Evolutionary conservation across 2,329 filamentous ascomycete species (phyloP).

Genomic region (Pseudomassariella vexata): DNA sequence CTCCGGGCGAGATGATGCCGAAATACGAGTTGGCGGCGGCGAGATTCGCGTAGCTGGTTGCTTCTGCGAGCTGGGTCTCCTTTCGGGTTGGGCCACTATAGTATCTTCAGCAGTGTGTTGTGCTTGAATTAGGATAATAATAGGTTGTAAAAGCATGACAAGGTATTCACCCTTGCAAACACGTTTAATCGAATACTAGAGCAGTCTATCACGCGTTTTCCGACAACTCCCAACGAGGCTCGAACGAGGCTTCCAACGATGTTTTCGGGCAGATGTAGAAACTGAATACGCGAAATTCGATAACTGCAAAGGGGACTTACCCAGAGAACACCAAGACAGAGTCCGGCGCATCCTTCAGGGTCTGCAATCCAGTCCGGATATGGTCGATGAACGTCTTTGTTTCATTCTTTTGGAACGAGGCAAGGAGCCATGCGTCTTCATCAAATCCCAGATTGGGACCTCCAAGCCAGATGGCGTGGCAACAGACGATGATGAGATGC

Average conservation of each 20-base stretch:
- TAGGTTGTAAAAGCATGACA: no score
- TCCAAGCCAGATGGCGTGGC: slow-evolving; percentile 72
- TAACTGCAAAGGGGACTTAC: slow-evolving; percentile 36
- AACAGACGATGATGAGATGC: slow-evolving; percentile 74
- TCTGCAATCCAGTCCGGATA: slow-evolving; percentile 56
- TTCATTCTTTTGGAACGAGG: slow-evolving; percentile 72
- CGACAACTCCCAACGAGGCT: no score
- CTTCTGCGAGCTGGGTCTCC: slow-evolving; percentile 53
- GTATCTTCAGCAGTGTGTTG: no score
- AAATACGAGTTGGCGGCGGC: slow-evolving; percentile 42
- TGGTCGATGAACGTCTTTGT: slow-evolving; percentile 76
- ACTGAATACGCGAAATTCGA: no score
- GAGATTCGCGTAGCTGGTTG: slow-evolving; percentile 55
- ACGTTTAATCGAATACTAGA: no score
- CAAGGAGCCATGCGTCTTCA: slow-evolving; percentile 66
- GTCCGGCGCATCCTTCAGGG: slow-evolving; percentile 38
- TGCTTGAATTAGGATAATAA: neutral
- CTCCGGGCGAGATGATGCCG: slow-evolving; percentile 22
- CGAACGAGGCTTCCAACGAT: no score
- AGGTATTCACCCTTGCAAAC: no score
- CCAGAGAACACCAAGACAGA: slow-evolving; percentile 68
- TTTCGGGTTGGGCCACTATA: slow-evolving; percentile 56
- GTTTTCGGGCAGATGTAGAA: no score
- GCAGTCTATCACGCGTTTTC: no score
- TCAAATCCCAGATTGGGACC: slow-evolving; percentile 44